Conservation (phyloP, 768 basidiomycete genomes). For the Neoboletus magnificus region DNA sequence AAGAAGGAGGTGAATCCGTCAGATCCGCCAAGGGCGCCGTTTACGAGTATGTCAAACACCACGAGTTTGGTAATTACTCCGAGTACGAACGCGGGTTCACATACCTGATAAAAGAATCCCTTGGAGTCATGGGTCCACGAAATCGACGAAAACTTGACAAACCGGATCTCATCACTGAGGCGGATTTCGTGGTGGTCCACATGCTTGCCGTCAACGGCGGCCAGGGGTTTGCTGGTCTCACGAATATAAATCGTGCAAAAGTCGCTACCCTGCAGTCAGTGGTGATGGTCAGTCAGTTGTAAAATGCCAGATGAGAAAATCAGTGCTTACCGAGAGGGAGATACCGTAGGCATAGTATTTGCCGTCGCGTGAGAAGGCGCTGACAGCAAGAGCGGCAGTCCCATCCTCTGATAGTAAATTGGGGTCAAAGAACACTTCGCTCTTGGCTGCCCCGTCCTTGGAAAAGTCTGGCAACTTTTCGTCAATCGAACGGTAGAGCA, state of each 20-base stretch:
- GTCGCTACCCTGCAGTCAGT: conserved; percentile 59
- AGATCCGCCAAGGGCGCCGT: neutral
- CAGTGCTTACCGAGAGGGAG: conserved; percentile 56
- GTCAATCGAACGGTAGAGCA: conserved; percentile 59
- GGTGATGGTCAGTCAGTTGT: neutral
- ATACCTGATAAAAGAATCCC: conserved; percentile 80
- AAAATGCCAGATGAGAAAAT: neutral
- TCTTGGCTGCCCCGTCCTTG: conserved; percentile 40
- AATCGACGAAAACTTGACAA: conserved; percentile 73
- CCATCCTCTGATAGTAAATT: conserved; percentile 73
- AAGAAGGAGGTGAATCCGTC: conserved; percentile 2
- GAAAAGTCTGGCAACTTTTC: conserved; percentile 53
- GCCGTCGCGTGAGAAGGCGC: conserved; percentile 62
- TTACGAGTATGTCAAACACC: neutral
- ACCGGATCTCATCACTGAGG: conserved; percentile 64
- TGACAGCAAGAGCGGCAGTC: conserved; percentile 57
- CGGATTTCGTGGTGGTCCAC: conserved; percentile 48
- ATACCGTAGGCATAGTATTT: conserved; percentile 77
- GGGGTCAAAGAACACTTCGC: conserved; percentile 79
- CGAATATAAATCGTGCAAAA: conserved; percentile 68
- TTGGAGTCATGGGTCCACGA: conserved; percentile 76
- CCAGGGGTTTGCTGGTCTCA: conserved; percentile 56
- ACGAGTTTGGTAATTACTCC: neutral
- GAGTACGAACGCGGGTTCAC: conserved; percentile 3
- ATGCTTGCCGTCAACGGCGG: conserved; percentile 34